Evolutionary conservation across 345 rosid genomes (phyloP).

Genomic region (Iberis pinnata): DNA sequence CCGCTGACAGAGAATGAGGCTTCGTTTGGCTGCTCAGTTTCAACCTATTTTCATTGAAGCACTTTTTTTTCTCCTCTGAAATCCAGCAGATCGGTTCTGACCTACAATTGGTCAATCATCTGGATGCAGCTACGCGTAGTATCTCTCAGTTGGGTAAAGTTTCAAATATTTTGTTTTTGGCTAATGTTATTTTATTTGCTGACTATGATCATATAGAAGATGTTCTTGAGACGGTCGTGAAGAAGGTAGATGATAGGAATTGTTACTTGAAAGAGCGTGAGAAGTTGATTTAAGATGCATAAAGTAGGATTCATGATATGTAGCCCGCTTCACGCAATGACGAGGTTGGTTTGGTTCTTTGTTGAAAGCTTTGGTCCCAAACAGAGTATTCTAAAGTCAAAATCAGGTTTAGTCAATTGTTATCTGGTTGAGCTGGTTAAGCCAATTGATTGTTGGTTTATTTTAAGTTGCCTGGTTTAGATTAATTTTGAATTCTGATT

Average conservation of each 20-base stretch:
- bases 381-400: too few relatives aligned
- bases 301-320: conserved; percentile 30
- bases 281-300: conserved; percentile 38
- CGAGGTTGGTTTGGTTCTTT: conserved; percentile 38
- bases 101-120: conserved; percentile 29
- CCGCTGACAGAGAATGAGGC: conserved; percentile 20
- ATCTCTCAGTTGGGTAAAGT: conserved; percentile 47
- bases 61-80: conserved; percentile 26
- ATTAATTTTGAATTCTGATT: too few relatives aligned
- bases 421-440: too few relatives aligned
- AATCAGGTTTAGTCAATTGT: too few relatives aligned
- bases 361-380: too few relatives aligned
- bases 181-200: background rate
- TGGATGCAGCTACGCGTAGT: conserved; percentile 42
- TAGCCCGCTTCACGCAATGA: conserved; percentile 30
- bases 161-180: background rate
- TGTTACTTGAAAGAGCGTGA: conserved; percentile 33
- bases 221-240: conserved; percentile 33
- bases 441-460: too few relatives aligned
- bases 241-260: conserved; percentile 32
- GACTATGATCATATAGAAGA: conserved; percentile 39
- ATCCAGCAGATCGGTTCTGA: conserved; percentile 9
- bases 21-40: conserved; percentile 25
- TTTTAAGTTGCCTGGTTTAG: too few relatives aligned
- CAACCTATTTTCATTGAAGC: conserved; percentile 27